Percentiles rank a stretch among this genome's conserved stretches.
Evolutionary conservation across 345 rosid species (phyloP).

Genomic region (Salix dunnii): DNA sequence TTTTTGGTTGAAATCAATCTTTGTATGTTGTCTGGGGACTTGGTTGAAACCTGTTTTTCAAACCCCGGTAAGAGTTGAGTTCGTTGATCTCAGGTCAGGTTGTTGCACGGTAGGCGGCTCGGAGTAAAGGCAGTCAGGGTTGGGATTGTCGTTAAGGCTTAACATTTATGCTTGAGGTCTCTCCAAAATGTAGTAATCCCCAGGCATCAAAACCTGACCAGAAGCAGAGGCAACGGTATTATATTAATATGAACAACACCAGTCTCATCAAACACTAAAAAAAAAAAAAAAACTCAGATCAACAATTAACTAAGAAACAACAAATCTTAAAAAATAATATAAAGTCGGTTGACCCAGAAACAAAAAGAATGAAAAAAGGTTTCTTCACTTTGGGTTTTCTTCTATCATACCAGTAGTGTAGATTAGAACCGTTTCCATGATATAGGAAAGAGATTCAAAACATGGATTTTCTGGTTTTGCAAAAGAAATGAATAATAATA

Average conservation of each 20-base stretch:
- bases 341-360: neutral
- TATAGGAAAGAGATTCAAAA: neutral
- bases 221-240: conserved; percentile 91
- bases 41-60: no score
- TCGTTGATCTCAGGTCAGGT: no score
- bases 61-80: no score
- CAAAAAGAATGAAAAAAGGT: neutral
- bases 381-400: neutral
- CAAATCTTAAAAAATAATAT: neutral
- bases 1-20: no score
- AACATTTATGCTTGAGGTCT: conserved; percentile 84
- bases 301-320: neutral
- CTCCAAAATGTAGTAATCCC: conserved; percentile 86
- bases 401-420: neutral
- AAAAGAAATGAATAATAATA: neutral
- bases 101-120: no score
- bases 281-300: neutral
- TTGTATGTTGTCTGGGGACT: no score
- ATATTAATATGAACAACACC: neutral
- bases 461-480: neutral
- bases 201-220: conserved; percentile 90
- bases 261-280: neutral
- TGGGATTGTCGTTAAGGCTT: no score
- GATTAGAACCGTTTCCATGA: neutral
- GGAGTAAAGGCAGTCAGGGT: no score